Base-by-base conservation (phyloP, 1,139 yeast species). In the Debaryomyces udenii region DNA sequence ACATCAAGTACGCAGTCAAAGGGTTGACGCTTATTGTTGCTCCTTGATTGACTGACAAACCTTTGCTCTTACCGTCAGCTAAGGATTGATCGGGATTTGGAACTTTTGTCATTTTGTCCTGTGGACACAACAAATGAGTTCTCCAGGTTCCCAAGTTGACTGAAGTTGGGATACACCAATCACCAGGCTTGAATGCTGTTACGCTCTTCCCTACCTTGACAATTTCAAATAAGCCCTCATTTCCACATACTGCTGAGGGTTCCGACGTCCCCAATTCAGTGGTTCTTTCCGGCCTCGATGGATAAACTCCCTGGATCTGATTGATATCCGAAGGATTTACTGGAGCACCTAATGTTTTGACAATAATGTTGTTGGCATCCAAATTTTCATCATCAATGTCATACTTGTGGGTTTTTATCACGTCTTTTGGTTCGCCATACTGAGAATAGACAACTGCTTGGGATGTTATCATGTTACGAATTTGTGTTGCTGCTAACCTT, bases 61-160 rank as follows among this genome's bases (percentile, higher is more conserved):
- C 71, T 22, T 66, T 61, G 17, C 69, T 72, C 45, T 64, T 64
- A 1, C 75, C 75, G 16, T 47, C 47, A 4, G 53, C 57, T 35
- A 51, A 48, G 7, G 73, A 61, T 42, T 70, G 71, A 10, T 42
- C 43, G 2, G 78, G 77, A 43, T 62, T 69, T 13, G 73, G 70
- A 62, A 89, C 66, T 55, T 74, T 76, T 48, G 78, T 70, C 57
- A 87, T 71, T 39, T 78, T 69, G 3, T 69, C 59, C 27, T 71
- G 74, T 6, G 60, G 62, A n/a, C 80, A 74, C 45, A 80, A 59
- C 6, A 88, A 86, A 56, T 86, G 93, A 2, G 96, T 81, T 50
- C 96, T 78, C 99, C 99, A 93, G 3, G 99, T 93, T 27, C 99
- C 99, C 49, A 84, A 83, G 56, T 88, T 85, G 13, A 89, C 85